Percentiles rank a stretch among this genome's conserved stretches.
Evolutionary conservation across 2,329 filamentous ascomycete species (phyloP).

Genomic region (Xylaria sp.): DNA sequence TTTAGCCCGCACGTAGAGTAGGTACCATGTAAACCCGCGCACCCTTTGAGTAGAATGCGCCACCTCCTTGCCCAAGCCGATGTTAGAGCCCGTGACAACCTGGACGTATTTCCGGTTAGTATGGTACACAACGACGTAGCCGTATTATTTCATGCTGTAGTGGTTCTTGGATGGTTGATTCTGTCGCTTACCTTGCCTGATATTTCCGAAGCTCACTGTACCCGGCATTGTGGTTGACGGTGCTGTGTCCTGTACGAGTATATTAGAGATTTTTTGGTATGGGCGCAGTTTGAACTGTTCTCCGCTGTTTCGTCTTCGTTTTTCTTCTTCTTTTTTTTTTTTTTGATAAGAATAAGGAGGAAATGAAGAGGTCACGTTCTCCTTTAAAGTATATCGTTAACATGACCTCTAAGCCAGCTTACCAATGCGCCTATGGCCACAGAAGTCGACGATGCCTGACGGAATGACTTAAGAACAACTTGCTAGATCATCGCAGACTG

Average conservation of each 20-base stretch:
- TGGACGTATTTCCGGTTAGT: not conserved
- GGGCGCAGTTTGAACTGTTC: not conserved
- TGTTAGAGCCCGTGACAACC: conserved; percentile 27
- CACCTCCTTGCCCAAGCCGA: too few relatives aligned
- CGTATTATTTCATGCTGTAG: not conserved
- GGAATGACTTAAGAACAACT: not conserved
- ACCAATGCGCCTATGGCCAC: not conserved
- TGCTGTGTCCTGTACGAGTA: not conserved
- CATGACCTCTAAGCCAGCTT: not conserved
- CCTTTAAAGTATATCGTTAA: not conserved
- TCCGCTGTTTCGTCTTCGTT: not conserved
- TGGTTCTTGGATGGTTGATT: not conserved
- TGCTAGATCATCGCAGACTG: not conserved
- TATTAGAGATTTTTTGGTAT: not conserved
- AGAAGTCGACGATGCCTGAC: not conserved
- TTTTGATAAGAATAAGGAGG: not conserved
- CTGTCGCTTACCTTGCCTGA: conserved; percentile 9
- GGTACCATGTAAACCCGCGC: too few relatives aligned
- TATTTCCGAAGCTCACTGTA: conserved; percentile 11
- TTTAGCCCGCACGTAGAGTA: too few relatives aligned
- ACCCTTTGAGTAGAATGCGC: too few relatives aligned
- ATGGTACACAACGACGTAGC: not conserved
- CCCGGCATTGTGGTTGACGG: conserved; percentile 7
- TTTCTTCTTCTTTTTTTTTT: too few relatives aligned
- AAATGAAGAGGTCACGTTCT: not conserved